Base-by-base conservation (phyloP, 2,329 filamentous ascomycete genomes). In the Beauveria australis region DNA sequence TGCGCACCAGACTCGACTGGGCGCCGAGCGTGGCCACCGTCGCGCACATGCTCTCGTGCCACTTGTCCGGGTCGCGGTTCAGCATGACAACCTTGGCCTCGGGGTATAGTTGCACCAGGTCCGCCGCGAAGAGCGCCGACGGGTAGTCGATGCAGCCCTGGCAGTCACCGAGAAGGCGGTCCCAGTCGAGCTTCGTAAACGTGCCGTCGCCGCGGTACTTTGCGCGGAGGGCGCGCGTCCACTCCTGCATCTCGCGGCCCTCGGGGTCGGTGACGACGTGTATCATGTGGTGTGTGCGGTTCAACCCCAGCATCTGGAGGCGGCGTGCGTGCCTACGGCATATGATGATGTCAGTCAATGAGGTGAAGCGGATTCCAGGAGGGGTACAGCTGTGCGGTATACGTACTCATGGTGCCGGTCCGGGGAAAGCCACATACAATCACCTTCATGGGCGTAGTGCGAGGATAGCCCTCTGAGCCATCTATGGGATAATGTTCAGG, bases 11-110 rank as follows among this genome's bases (percentile, higher is more conserved):
- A 16, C 58, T 40, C 24, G 60, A 19, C 37, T 53, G 46, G 24
- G 14, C 19, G n/a, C 53, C 12, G 14, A 59, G 22, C 48, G 46
- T 51, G 16, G 53, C 53, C 4, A 67, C 54, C 49, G 59, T 58
- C 69, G 71, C 64, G 10, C 60, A 40, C 59, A 65, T 59, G 54
- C 65, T 66, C 41, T 46, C 22, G 43, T 63, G 59, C 64, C 63
- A 63, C 43, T 40, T 53, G 18, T 62, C 64, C 51, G 62, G 56
- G 58, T 66, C 62, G 41, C 63, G 62, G 40, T 65, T 60, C 22
- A 61, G 61, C 46, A 66, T 60, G 18, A 66, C 53, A 53, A 65
- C 61, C 44, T 63, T 65, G 19, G 63, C 63, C 1, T 63, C 62
- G 16, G 64, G 63, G 19, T 65, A 66, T n/a, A 62, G 61, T 30